Evolutionary conservation across 2,329 filamentous ascomycete genomes (phyloP), one percentile per base, ranked within the genome.

Genomic region (Aspergillus sp.): DNA sequence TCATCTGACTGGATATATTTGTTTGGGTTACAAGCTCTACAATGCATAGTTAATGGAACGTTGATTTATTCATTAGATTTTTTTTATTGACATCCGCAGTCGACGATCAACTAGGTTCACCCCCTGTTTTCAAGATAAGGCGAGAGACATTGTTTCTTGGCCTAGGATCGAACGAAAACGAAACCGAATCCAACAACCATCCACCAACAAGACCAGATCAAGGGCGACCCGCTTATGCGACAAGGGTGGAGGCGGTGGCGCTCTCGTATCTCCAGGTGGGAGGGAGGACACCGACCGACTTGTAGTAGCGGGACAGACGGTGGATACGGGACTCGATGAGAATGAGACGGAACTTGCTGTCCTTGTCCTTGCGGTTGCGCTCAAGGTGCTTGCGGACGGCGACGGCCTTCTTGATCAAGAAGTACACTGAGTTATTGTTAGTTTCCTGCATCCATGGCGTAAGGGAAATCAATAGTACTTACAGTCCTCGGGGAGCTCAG

Each of bases 341-440:
- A 91, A 98, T 98, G 60, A 98, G 88, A 72, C 93, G 91, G 88
- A 98, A 98, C 83, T 98, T 98, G 82, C 86, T 88, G 83, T 98
- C 93, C 82, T 90, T 95, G 83, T 98, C 93, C 85, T 98, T 98
- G 78, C 93, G 91, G 86, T 98, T 98, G 78, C 89, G 89, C 85
- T 96, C 90, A 62, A 98, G 89, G 79, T 98, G 94, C 88, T 98
- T 98, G 80, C 93, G 91, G 79, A 98, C 93, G 71, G 90, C 86
- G 65, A 96, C 90, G 65, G 90, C 90, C 90, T 93, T 28, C 19
- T 19, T 19, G 19, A 19, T 19, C 19, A 19, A 19, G 19, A 19
- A 19, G 19, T 19, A 19, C 19, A 19, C 19, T 19, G 9, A 12
- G 32, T 40, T 10, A 28, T 50, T 50, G 37, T 27, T 27, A 9